Evolutionary conservation across 1,284 basidiomycete species (phyloP), one percentile per base, ranked within the genome.

Genomic region (Mixia osmundae): DNA sequence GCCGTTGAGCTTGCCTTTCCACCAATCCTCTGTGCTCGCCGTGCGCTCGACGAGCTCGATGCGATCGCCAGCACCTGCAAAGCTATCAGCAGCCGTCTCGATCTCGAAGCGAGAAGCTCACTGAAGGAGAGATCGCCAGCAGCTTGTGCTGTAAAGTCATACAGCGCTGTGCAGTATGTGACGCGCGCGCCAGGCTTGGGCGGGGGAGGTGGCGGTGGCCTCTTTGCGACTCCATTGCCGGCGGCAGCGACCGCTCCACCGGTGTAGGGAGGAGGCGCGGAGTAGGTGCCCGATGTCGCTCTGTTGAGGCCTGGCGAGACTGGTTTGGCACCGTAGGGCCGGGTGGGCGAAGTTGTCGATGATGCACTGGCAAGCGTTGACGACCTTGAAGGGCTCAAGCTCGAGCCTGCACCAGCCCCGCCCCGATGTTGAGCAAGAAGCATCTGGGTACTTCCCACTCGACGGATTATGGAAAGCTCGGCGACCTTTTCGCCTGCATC

Each of bases 41-140:
- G 77, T 77, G 52, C 72, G 69, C 57, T 91, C 75, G 21, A 91
- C 67, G 37, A 97, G 65, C 58, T 91, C 82, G 56, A 99, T 95
- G 45, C 69, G 62, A 56, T 97, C 89, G n/a, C 91, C 91, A 2
- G 71, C 69, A 40, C n/a, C n/a, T n/a, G n/a, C n/a, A n/a, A n/a
- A n/a, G n/a, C n/a, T n/a, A n/a, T n/a, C n/a, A n/a, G n/a, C n/a
- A n/a, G n/a, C n/a, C n/a, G n/a, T n/a, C n/a, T n/a, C n/a, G n/a
- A n/a, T n/a, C n/a, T n/a, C n/a, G n/a, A n/a, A n/a, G n/a, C n/a
- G n/a, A n/a, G n/a, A n/a, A n/a, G n/a, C n/a, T n/a, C n/a, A n/a
- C 63, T 69, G 62, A 99, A 99, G 1, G 72, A 75, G 37, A 99
- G 61, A 56, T 99, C 89, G 0, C 91, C 91, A 1, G 79, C 82